These are phyloP conservation scores for Asterophora lycoperdoides DNA, from an alignment of 768 basidiomycete genomes.

Conservation along the genomic window DNA sequence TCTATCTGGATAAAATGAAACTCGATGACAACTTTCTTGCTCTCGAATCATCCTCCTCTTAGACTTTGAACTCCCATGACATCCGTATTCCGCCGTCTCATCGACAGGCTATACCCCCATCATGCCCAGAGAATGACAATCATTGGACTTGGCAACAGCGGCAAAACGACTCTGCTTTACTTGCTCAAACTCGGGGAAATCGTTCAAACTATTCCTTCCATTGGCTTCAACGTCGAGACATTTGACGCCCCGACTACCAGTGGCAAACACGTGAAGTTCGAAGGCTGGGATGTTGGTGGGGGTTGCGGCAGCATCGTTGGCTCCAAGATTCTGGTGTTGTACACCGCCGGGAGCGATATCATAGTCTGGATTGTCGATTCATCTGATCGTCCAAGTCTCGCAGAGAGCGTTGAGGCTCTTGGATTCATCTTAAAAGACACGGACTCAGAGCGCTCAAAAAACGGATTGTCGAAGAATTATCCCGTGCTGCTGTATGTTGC, in stretches of 20 bases:
- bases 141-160: constrained; percentile 36
- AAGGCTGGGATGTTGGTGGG: constrained; percentile 59
- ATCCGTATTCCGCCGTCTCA: constrained; percentile 20
- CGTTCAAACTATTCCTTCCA: constrained; percentile 35
- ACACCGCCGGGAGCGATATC: constrained; percentile 38
- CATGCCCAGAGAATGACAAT: constrained; percentile 21
- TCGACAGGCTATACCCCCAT: constrained; percentile 26
- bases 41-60: too few relatives aligned
- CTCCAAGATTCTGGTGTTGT: constrained; percentile 28
- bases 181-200: constrained; percentile 37
- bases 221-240: constrained; percentile 59
- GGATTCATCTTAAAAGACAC: constrained; percentile 30
- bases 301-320: constrained; percentile 45
- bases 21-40: too few relatives aligned
- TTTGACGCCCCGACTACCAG: constrained; percentile 26
- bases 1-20: too few relatives aligned
- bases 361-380: constrained; percentile 67
- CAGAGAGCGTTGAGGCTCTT: constrained; percentile 50
- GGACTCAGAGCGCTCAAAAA: constrained; percentile 5
- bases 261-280: constrained; percentile 40
- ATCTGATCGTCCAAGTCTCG: constrained; percentile 43
- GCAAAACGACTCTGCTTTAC: constrained; percentile 48
- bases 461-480: constrained; percentile 4
- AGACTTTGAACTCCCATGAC: too few relatives aligned
- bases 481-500: constrained; percentile 25